Evolutionary conservation across 352 stramenopile species (phyloP).

Genomic region (Globisporangium cystogenes): DNA sequence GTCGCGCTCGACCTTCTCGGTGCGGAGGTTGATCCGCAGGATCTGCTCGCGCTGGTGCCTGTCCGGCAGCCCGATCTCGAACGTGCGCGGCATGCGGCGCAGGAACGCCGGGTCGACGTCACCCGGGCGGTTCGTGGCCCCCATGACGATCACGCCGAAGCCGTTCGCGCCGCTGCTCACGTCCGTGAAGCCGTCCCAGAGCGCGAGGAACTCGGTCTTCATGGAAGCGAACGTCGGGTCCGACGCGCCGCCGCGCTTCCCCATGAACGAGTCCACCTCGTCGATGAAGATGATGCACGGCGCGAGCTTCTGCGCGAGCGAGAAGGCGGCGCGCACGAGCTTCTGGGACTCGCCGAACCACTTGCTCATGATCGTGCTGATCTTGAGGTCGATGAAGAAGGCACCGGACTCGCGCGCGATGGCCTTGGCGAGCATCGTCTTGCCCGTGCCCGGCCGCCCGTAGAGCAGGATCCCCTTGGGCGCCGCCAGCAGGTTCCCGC

Average conservation of each 20-base stretch:
- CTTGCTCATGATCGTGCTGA: constrained; percentile 90
- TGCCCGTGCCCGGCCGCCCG: constrained; percentile 79
- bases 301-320: constrained; percentile 91
- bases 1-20: constrained; percentile 64
- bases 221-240: constrained; percentile 84
- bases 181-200: constrained; percentile 96
- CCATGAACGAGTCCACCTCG: constrained; percentile 94
- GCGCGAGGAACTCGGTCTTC: constrained; percentile 96
- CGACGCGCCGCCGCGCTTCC: constrained; percentile 67
- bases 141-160: constrained; percentile 94
- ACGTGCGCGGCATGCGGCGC: constrained; percentile 93
- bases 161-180: constrained; percentile 58
- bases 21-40: constrained; percentile 89
- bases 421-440: constrained; percentile 92
- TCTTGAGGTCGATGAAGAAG: constrained; percentile 89
- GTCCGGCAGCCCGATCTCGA: constrained; percentile 93
- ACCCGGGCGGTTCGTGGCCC: constrained; percentile 92
- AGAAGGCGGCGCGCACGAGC: constrained; percentile 91
- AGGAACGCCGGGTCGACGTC: constrained; percentile 94
- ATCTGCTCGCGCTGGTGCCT: constrained; percentile 90
- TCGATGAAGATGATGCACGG: constrained; percentile 99
- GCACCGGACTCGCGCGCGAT: constrained; percentile 93
- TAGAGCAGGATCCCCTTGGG: constrained; percentile 87
- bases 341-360: constrained; percentile 92
- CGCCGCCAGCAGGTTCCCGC: constrained; percentile 81